These are phyloP conservation scores for Eucommia ulmoides DNA, from an alignment of 257 asterid species.

Conservation along the genomic window DNA sequence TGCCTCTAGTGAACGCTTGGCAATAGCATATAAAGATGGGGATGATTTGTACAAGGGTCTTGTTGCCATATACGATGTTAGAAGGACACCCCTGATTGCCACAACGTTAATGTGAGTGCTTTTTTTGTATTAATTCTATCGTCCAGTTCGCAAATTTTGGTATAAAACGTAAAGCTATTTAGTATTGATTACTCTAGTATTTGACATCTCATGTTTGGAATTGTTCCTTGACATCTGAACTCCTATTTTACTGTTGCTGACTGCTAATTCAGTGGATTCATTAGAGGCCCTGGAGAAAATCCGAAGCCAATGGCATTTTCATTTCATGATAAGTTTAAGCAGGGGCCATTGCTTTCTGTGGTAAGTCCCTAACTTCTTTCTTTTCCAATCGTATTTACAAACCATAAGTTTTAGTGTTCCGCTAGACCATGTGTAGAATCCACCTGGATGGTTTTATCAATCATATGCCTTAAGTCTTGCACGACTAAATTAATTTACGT, in stretches of 20 bases:
- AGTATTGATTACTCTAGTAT: constrained; percentile 2
- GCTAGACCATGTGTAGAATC: too few relatives aligned
- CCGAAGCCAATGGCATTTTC: constrained; percentile 83
- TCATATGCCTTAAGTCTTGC: neutral
- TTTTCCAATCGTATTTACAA: neutral
- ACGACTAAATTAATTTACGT: constrained; percentile 10
- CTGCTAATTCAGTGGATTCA: constrained; percentile 56
- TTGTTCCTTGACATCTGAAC: neutral
- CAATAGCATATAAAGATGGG: constrained; percentile 74
- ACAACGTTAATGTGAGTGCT: constrained; percentile 73
- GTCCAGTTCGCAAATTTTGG: too few relatives aligned
- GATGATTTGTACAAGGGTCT: constrained; percentile 78
- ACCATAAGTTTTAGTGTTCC: too few relatives aligned
- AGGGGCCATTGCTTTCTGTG: constrained; percentile 98
- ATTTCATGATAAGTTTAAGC: constrained; percentile 75
- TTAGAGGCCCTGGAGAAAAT: constrained; percentile 90
- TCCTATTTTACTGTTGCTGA: neutral
- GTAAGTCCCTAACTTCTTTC: constrained; percentile 28
- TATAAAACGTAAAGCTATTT: too few relatives aligned
- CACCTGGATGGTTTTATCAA: neutral
- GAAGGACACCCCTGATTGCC: constrained; percentile 70
- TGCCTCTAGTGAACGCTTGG: constrained; percentile 94
- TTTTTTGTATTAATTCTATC: constrained; percentile 6
- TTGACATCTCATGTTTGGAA: neutral
- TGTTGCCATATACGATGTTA: constrained; percentile 81